Evolutionary conservation across 1,284 basidiomycete species (phyloP).

Genomic region (Megacollybia platyphylla): DNA sequence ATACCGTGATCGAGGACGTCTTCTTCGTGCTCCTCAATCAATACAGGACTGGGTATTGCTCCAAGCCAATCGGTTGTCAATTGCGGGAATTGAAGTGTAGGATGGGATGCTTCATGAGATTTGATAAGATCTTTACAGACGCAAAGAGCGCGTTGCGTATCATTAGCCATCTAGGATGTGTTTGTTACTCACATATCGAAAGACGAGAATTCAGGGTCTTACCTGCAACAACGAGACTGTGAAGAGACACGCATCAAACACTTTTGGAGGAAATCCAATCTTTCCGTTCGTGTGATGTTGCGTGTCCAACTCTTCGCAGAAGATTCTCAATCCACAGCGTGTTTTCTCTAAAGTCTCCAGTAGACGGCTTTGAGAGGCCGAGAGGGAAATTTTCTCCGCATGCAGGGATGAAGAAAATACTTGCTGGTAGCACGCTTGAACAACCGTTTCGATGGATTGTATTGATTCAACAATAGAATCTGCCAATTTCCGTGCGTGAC

Average conservation of each 20-base stretch:
- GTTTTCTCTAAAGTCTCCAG: conserved; percentile 17
- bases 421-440: conserved; percentile 22
- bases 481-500: conserved; percentile 20
- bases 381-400: conserved; percentile 15
- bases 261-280: conserved; percentile 16
- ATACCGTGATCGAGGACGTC: conserved; percentile 5
- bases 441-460: conserved; percentile 18
- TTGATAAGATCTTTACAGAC: conserved; percentile 20
- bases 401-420: conserved; percentile 10
- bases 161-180: conserved; percentile 27
- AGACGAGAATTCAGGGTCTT: conserved; percentile 2
- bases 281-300: conserved; percentile 10
- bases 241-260: conserved; percentile 25
- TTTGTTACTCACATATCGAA: background rate
- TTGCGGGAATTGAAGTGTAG: conserved; percentile 31
- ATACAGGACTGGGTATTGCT: conserved; percentile 23
- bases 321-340: conserved; percentile 17
- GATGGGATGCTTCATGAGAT: conserved; percentile 19
- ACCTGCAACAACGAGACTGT: conserved; percentile 34
- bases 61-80: conserved; percentile 34
- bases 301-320: conserved; percentile 20
- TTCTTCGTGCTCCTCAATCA: conserved; percentile 20
- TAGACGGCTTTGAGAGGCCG: conserved; percentile 16
- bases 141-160: conserved; percentile 22
- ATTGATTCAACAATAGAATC: conserved; percentile 21